phyloP scores from a whole-genome alignment of 176 grass and related monocot genomes.

The Oropetium thomaeum region DNA sequence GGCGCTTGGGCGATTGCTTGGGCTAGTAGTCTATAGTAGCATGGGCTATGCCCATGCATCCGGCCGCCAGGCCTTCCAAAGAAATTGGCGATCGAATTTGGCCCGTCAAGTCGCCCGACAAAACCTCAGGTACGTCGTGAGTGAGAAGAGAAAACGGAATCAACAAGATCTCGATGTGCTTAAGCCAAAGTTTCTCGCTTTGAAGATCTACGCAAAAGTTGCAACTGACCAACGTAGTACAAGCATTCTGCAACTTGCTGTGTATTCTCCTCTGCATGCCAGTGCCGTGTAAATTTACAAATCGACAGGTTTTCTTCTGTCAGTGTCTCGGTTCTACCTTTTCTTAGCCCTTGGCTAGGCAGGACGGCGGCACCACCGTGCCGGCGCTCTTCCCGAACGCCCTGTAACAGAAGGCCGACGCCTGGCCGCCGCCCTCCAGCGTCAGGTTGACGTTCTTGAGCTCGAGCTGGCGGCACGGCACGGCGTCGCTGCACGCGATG shows the following conservation, averaged over 20 bases:
- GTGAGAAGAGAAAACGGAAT: no score
- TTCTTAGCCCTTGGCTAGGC: conserved; percentile 24
- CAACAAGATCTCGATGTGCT: background rate
- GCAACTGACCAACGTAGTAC: no score
- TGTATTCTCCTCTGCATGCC: background rate
- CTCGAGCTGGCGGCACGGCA: conserved; percentile 52
- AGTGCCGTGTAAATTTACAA: background rate
- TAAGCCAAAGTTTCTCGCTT: no score
- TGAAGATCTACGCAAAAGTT: no score
- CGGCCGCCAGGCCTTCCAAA: no score
- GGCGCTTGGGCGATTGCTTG: no score
- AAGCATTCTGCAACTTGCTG: background rate
- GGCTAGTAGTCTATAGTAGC: no score
- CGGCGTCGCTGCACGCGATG: conserved; percentile 61
- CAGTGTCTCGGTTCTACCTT: no score
- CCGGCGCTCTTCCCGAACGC: conserved; percentile 47
- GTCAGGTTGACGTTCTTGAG: conserved; percentile 51
- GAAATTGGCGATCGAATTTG: no score
- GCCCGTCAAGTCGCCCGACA: background rate
- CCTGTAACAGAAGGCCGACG: conserved; percentile 49
- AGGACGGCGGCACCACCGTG: conserved; percentile 45
- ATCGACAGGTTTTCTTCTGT: background rate
- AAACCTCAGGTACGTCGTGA: background rate
- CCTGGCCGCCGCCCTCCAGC: conserved; percentile 32
- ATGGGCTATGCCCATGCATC: no score